Percentiles rank a stretch among this genome's conserved stretches.
These are phyloP conservation scores for Penicillium sp. DNA, from an alignment of 2,329 filamentous ascomycete species.

Conservation along the genomic window DNA sequence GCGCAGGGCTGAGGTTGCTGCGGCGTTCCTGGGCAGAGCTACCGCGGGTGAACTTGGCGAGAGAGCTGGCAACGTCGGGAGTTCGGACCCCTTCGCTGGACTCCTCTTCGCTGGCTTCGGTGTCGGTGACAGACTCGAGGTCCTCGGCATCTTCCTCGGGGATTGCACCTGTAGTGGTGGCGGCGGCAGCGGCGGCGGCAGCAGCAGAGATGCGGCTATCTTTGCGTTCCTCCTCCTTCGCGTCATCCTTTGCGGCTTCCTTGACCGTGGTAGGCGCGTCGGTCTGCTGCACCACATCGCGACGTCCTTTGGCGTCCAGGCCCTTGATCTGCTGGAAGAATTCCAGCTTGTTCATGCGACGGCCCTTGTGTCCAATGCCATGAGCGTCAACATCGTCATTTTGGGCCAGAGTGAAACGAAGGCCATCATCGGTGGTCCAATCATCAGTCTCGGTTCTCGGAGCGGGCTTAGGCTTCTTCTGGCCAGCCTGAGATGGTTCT, in stretches of 20 bases:
- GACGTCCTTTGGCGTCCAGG: constrained; percentile 63
- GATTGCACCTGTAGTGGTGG: constrained; percentile 17
- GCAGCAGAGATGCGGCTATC: constrained; percentile 30
- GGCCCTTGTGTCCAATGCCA: constrained; percentile 53
- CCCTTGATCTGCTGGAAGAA: constrained; percentile 66
- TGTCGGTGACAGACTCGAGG: constrained; percentile 29
- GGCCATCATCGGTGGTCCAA: constrained; percentile 52
- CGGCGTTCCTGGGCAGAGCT: constrained; percentile 46
- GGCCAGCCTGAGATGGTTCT: constrained; percentile 34
- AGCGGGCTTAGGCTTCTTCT: constrained; percentile 30
- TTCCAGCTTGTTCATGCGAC: constrained; percentile 66
- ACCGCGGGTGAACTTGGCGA: constrained; percentile 41
- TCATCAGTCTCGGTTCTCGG: constrained; percentile 31
- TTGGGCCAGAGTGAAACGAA: constrained; percentile 66
- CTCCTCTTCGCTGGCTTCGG: constrained; percentile 29
- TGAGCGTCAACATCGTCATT: constrained; percentile 39
- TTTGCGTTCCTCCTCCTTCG: constrained; percentile 30
- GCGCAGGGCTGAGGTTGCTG: constrained; percentile 36
- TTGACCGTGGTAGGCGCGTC: constrained; percentile 47
- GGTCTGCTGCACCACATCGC: constrained; percentile 48
- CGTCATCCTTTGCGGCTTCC: constrained; percentile 39
- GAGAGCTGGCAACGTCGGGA: constrained; percentile 42
- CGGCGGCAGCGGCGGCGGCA: constrained; percentile 13
- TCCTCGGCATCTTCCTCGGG: constrained; percentile 20
- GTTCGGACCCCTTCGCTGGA: constrained; percentile 29